Percentiles rank a stretch among this genome's conserved stretches.
These are phyloP conservation scores for Collariella sp. DNA, from an alignment of 495 filamentous ascomycete species.

Conservation along the genomic window DNA sequence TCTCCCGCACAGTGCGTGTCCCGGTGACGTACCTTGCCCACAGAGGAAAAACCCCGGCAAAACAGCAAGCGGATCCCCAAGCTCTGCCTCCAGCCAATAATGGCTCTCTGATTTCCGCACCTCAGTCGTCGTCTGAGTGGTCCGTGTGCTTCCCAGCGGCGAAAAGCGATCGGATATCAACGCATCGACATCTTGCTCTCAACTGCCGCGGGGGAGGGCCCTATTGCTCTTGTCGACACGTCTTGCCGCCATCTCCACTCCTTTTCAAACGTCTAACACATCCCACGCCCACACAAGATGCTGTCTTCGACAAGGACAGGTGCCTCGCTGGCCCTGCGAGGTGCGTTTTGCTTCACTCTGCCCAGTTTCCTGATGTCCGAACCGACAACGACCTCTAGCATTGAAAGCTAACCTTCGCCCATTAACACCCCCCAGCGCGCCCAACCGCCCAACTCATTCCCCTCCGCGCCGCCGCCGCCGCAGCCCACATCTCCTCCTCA, in stretches of 20 bases:
- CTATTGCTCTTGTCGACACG: constrained; percentile 8
- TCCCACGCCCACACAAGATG: constrained; percentile 39
- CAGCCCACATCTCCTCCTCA: constrained; percentile 59
- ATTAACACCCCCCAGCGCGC: constrained; percentile 42
- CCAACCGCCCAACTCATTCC: constrained; percentile 52
- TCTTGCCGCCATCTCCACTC: constrained; percentile 18
- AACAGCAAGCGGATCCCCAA: background rate
- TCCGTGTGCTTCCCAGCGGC: constrained; percentile 10
- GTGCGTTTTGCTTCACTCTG: constrained; percentile 36
- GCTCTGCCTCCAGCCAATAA: constrained; percentile 15
- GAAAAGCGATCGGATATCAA: constrained; percentile 29
- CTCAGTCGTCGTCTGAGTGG: constrained; percentile 12
- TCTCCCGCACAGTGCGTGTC: no score
- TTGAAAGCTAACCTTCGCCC: constrained; percentile 9
- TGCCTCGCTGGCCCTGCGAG: constrained; percentile 61
- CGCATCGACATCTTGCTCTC: constrained; percentile 8
- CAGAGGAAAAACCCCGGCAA: constrained; percentile 5
- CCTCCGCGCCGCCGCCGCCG: constrained; percentile 53
- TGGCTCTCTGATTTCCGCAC: constrained; percentile 9
- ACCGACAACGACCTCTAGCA: background rate
- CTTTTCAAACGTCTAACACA: constrained; percentile 1
- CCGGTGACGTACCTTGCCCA: no score
- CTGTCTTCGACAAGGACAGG: constrained; percentile 54
- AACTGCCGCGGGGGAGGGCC: constrained; percentile 9
- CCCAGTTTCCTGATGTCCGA: background rate